Evolutionary conservation across 2,329 filamentous ascomycete species (phyloP).

Genomic region (Fusarium sp.): DNA sequence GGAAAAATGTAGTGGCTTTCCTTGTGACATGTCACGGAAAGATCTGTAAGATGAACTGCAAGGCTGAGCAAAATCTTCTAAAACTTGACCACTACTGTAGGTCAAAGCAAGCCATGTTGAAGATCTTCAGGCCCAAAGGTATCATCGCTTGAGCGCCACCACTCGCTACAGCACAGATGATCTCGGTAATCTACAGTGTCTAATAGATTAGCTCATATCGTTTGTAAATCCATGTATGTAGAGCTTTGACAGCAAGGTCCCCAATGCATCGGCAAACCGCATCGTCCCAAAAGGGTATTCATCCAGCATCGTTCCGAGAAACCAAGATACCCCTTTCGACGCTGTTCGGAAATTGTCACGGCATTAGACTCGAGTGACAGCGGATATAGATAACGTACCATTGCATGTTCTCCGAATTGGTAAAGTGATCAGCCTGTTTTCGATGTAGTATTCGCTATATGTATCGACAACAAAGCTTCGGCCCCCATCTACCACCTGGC

Average conservation of each 20-base stretch:
- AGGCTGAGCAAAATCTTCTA: background rate
- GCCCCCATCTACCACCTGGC: conserved; percentile 8
- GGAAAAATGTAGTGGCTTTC: background rate
- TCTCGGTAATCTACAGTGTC: background rate
- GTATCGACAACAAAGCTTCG: background rate
- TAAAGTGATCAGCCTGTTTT: conserved; percentile 9
- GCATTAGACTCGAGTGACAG: background rate
- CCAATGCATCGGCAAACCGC: conserved; percentile 11
- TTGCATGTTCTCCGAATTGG: background rate
- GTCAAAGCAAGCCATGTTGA: background rate
- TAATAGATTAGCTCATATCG: background rate
- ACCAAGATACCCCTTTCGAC: background rate
- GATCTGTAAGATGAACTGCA: conserved; percentile 6
- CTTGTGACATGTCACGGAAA: background rate
- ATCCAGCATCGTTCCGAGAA: conserved; percentile 2
- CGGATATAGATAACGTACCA: background rate
- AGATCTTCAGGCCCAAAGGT: background rate
- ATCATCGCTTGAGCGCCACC: background rate
- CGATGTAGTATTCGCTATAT: background rate
- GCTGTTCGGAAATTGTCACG: background rate
- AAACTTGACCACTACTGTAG: background rate
- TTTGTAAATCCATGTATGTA: background rate
- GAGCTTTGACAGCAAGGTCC: background rate
- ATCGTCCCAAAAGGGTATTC: conserved; percentile 18
- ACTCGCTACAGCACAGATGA: background rate